Evolutionary conservation across 2,329 filamentous ascomycete genomes (phyloP).

Genomic region (Periglandula ipomoeae): DNA sequence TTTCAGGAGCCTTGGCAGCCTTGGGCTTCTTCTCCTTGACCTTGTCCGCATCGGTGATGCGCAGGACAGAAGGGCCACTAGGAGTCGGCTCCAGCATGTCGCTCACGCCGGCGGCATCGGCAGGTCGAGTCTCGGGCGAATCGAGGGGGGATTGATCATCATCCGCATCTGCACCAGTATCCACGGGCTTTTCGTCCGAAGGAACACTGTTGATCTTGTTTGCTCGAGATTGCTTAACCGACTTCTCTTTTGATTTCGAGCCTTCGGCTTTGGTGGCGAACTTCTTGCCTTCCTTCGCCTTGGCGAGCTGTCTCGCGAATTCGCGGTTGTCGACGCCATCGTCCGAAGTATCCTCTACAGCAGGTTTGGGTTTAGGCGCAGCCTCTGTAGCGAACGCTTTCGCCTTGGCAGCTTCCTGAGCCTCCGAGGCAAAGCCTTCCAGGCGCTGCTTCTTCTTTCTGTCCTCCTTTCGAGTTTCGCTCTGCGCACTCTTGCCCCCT

Average conservation of each 20-base stretch:
- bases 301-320: slow-evolving; percentile 66
- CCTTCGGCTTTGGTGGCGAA: slow-evolving; percentile 43
- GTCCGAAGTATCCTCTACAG: slow-evolving; percentile 35
- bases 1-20: slow-evolving; percentile 53
- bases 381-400: slow-evolving; percentile 20
- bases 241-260: slow-evolving; percentile 57
- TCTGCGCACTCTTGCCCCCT: slow-evolving; percentile 18
- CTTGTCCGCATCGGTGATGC: slow-evolving; percentile 60
- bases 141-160: slow-evolving; percentile 66
- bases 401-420: slow-evolving; percentile 28
- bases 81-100: slow-evolving; percentile 81
- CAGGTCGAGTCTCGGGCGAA: slow-evolving; percentile 53
- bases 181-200: slow-evolving; percentile 38
- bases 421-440: slow-evolving; percentile 30
- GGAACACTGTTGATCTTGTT: slow-evolving; percentile 38
- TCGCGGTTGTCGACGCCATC: slow-evolving; percentile 61
- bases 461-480: slow-evolving; percentile 30
- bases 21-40: slow-evolving; percentile 56
- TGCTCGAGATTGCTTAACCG: slow-evolving; percentile 59
- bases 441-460: slow-evolving; percentile 38
- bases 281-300: slow-evolving; percentile 60
- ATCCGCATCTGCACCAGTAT: slow-evolving; percentile 65
- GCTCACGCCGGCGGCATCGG: slow-evolving; percentile 60
- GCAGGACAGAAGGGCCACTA: slow-evolving; percentile 63
- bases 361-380: slow-evolving; percentile 8